Conservation (phyloP, 2,329 filamentous ascomycete genomes). For the Trichoderma endophyticum region DNA sequence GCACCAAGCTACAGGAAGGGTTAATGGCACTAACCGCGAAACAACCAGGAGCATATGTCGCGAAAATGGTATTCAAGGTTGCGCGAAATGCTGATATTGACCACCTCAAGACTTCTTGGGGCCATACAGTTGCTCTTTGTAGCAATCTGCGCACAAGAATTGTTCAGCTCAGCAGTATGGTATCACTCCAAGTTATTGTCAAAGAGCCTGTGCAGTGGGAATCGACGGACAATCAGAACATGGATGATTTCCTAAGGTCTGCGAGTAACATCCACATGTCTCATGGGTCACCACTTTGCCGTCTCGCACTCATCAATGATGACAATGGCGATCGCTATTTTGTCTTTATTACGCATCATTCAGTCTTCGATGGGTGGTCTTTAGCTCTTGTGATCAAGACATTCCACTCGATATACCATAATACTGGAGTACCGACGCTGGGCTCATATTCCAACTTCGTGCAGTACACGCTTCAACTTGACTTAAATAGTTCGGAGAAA, state of each 20-base stretch:
- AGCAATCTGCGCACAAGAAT: constrained; percentile 14
- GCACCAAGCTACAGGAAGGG: neutral
- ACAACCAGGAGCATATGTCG: neutral
- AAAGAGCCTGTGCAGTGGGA: neutral
- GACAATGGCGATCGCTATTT: neutral
- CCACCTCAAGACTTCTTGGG: constrained; percentile 26
- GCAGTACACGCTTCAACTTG: constrained; percentile 1
- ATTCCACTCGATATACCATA: neutral
- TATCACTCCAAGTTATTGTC: neutral
- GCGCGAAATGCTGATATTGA: neutral
- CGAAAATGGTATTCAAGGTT: constrained; percentile 13
- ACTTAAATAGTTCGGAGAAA: neutral
- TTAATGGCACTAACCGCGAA: constrained; percentile 7
- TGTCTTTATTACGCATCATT: neutral
- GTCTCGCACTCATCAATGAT: neutral
- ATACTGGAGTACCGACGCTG: neutral
- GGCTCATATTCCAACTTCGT: neutral
- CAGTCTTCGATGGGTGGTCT: constrained; percentile 12
- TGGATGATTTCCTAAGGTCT: neutral
- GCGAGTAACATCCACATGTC: neutral
- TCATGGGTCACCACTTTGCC: neutral
- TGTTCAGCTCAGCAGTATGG: neutral
- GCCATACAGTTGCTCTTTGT: neutral
- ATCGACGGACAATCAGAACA: neutral
- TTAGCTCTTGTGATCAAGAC: neutral